phyloP scores from a whole-genome alignment of 768 basidiomycete genomes.

The Leucocoprinus sp. region DNA sequence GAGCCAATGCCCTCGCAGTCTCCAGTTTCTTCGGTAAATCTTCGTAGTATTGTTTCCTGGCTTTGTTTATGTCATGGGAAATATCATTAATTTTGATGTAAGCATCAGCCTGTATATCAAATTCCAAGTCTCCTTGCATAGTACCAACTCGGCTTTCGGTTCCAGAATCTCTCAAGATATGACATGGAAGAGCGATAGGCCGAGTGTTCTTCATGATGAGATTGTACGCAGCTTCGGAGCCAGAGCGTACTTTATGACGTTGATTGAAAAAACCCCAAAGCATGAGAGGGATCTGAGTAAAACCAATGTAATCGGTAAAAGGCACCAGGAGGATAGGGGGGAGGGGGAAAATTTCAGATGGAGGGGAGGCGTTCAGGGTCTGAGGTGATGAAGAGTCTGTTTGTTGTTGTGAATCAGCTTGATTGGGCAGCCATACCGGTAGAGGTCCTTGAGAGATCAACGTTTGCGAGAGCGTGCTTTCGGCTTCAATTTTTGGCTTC shows the following conservation, averaged over 20 bases:
- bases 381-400: conserved; percentile 26
- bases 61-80: conserved; percentile 52
- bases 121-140: conserved; percentile 52
- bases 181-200: conserved; percentile 39
- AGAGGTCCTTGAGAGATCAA: conserved; percentile 19
- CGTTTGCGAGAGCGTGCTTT: conserved; percentile 9
- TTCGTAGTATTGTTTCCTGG: conserved; percentile 71
- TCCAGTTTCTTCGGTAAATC: conserved; percentile 57
- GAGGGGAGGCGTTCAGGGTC: conserved; percentile 4
- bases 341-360: conserved; percentile 49
- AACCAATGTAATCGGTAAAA: conserved; percentile 70
- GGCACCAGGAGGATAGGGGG: conserved; percentile 77
- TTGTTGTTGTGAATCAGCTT: conserved; percentile 9
- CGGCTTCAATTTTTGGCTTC: conserved; percentile 18
- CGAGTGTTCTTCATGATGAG: conserved; percentile 60
- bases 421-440: conserved; percentile 10
- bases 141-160: conserved; percentile 10
- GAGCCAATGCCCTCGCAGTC: conserved; percentile 67
- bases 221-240: conserved; percentile 74
- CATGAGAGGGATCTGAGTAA: conserved; percentile 82
- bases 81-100: conserved; percentile 55
- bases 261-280: conserved; percentile 91
- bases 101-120: conserved; percentile 56
- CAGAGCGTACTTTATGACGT: conserved; percentile 67
- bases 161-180: conserved; percentile 15